Base-by-base conservation (phyloP, 345 rosid species). In the Eucalyptus sp. region DNA sequence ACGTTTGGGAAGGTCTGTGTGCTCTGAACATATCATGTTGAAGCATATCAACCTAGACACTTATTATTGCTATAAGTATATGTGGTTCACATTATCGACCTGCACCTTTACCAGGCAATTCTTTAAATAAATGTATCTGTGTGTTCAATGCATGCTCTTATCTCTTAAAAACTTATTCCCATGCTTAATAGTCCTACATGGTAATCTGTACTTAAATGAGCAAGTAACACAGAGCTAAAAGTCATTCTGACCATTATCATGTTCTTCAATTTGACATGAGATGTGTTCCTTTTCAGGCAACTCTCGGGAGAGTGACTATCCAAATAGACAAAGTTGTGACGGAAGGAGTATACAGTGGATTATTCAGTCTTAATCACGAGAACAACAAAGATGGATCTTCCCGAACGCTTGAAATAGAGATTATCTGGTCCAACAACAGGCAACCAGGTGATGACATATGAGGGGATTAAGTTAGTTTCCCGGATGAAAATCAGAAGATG, bases 261-360 rank as follows among this genome's bases (percentile, higher is more conserved):
- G 54, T 86, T 52, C 49, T 24, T 51, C 49, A 2, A 44, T 76
- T 44, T 76, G 48, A 76, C 83, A 37, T 49, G 56, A n/a, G 81
- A 48, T 88, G 76, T 41, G 86, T 54, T n/a, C 49, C 86, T 90
- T 92, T 94, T 37, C 96, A 96, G 99, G 88, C 95, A 29, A 95
- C 98, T 66, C 92, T 96, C 18, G 98, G 99, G 43, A 96, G 94
- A 91, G 96, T 96, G 89, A 96, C 95, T 9, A 94, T 97, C 92
- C 98, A 95, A 91, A 95, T 97, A 13, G 99, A 97, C 92, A 94
- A 95, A 92, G 99, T 97, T 56, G 97, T 97, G 50, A 92, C 95
- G 4, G 97, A 96, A 91, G 97, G 98, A 88, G 93, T 91, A 52
- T 95, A 95, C 93, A 94, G 95, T 83, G 97, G 98, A 87, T 88